These are phyloP conservation scores for Dipodascus geniculatus DNA, from an alignment of 805 yeast species.

Conservation along the genomic window DNA sequence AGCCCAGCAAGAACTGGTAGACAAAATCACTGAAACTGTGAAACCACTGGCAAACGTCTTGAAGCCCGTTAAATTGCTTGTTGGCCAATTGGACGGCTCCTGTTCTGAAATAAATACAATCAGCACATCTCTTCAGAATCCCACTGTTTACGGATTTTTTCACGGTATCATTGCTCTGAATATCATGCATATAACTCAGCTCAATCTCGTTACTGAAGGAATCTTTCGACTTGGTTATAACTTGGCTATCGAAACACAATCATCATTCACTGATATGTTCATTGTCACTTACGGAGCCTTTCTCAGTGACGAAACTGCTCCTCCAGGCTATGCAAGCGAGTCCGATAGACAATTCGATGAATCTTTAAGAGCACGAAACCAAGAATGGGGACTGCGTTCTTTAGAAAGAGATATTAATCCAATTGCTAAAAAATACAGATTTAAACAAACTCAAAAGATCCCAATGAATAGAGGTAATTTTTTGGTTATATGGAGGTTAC, in stretches of 20 bases:
- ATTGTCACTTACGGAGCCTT: neutral
- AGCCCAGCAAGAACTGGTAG: neutral
- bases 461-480: neutral
- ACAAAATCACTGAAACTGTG: neutral
- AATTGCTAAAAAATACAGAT: neutral
- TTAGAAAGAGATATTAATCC: neutral
- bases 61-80: neutral
- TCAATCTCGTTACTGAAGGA: neutral
- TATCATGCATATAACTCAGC: neutral
- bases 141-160: neutral
- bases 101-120: no score
- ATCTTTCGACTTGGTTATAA: neutral
- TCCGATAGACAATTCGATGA: neutral
- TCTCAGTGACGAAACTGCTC: neutral
- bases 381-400: neutral
- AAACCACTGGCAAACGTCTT: neutral
- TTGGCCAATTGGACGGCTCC: neutral
- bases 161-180: neutral
- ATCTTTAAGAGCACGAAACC: neutral
- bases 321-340: neutral
- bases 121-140: neutral
- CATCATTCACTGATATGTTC: neutral
- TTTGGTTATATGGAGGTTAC: neutral
- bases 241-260: neutral
- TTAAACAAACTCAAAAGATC: neutral